Conservation (phyloP, 345 rosid genomes). For the Bruguiera parviflora region DNA sequence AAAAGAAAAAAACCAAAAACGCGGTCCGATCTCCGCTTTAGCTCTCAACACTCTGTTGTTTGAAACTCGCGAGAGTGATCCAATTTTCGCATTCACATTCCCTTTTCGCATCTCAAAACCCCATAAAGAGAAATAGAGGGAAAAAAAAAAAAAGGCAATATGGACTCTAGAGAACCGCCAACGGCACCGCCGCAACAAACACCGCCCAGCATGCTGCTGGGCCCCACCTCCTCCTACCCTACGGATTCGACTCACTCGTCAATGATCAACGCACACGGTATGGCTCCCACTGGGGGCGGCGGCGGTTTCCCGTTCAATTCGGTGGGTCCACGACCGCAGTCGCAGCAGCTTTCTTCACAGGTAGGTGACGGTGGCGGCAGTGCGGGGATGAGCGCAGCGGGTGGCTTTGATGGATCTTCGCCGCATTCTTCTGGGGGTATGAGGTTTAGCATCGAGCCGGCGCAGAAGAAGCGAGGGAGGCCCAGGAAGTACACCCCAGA, state of each 20-base stretch:
- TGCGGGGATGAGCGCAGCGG: slow-evolving; percentile 7
- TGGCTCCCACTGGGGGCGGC: neutral
- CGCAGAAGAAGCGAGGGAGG: slow-evolving; percentile 83
- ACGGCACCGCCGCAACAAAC: slow-evolving; percentile 8
- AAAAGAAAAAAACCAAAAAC: neutral
- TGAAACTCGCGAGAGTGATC: no score
- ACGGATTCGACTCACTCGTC: slow-evolving; percentile 3
- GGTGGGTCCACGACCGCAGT: slow-evolving; percentile 22
- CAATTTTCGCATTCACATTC: no score
- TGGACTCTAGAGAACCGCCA: slow-evolving; percentile 26
- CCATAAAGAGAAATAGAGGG: neutral
- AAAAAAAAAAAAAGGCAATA: neutral
- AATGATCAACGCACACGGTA: slow-evolving; percentile 17
- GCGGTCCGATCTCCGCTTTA: no score
- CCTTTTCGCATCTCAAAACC: neutral
- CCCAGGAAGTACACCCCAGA: slow-evolving; percentile 87
- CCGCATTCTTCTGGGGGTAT: slow-evolving; percentile 37
- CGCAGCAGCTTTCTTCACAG: slow-evolving; percentile 11
- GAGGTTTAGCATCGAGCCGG: slow-evolving; percentile 51
- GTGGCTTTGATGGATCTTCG: slow-evolving; percentile 58
- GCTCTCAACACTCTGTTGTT: no score
- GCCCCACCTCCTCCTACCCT: slow-evolving; percentile 8
- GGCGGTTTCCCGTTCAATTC: slow-evolving; percentile 21
- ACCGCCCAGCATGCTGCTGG: slow-evolving; percentile 19
- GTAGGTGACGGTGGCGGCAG: neutral